Evolutionary conservation across 805 yeast genomes (phyloP).

Genomic region (Ogataea ramenticola): DNA sequence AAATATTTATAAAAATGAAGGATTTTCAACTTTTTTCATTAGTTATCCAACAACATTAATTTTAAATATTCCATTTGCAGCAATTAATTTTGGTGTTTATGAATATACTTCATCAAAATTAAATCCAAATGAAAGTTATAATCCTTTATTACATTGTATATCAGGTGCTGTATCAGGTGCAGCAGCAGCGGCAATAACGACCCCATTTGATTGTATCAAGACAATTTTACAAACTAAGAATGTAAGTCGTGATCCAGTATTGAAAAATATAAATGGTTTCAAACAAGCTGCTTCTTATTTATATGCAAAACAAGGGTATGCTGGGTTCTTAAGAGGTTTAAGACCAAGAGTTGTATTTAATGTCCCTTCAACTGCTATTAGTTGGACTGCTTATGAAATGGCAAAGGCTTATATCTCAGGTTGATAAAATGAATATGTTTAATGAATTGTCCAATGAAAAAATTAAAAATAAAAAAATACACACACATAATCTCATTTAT

Average conservation of each 20-base stretch:
- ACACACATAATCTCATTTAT: too few species aligned
- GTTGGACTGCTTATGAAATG: conserved; percentile 98
- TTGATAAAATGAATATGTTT: too few species aligned
- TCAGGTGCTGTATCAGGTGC: conserved; percentile 95
- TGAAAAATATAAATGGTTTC: conserved; percentile 59
- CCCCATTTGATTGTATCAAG: conserved; percentile 90
- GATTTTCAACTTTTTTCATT: conserved; percentile 75
- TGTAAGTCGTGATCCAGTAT: conserved; percentile 35
- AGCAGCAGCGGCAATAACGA: conserved; percentile 88
- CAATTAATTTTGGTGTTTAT: conserved; percentile 87
- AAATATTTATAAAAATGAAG: conserved; percentile 52
- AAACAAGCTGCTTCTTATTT: conserved; percentile 64
- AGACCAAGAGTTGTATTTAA: conserved; percentile 88
- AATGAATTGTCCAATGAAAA: too few species aligned
- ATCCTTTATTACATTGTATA: conserved; percentile 86
- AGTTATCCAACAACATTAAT: conserved; percentile 91
- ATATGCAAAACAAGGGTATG: conserved; percentile 48
- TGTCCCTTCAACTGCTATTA: conserved; percentile 93
- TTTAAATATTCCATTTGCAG: conserved; percentile 92
- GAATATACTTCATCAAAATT: conserved; percentile 73
- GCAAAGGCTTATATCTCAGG: conserved; percentile 64
- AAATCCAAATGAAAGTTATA: conserved; percentile 73
- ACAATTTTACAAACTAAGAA: conserved; percentile 85
- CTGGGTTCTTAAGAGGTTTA: conserved; percentile 76
- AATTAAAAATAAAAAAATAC: too few species aligned